Evolutionary conservation across 2,329 filamentous ascomycete genomes (phyloP), one percentile per base, ranked within the genome.

Genomic region (Hymenoscyphus repandus): DNA sequence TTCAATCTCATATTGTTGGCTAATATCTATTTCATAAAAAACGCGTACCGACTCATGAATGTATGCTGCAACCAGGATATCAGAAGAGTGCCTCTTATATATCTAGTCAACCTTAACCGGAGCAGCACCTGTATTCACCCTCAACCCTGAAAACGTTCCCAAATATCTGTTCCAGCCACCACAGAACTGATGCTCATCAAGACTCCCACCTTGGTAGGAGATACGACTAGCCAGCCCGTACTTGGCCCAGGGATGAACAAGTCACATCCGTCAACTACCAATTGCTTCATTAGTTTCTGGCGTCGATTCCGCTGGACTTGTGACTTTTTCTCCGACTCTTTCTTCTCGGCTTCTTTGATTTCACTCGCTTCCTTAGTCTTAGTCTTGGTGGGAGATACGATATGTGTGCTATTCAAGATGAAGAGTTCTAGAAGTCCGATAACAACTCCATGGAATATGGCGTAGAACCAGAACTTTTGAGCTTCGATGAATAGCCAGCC

Each of bases 401-500:
- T 3, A 31, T 42, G 30, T 13, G 37, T 13, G 27, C 18, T 13
- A 3, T 33, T 31, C 27, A 53, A 36, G 4, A n/a, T 31, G 9
- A 40, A 41, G 9, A 59, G 40, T 15, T 57, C 51, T 36, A 56
- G 44, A n/a, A 53, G 50, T 4, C 69, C 65, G 10, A 70, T 67
- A 53, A 79, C 57, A 31, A 72, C 30, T 1, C 71, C 69, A 20
- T 71, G 61, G 2, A 76, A 45, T 18, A 48, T 18, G 27, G 45
- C 33, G 36, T 82, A 78, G 56, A 88, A 78, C 86, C 86, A 90
- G 66, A 86, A 83, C 47, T 80, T 76, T 68, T 86, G 80, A 0
- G 78, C 79, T 67, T 89, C 82, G 18, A 76, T 54, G 41, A 79
- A 72, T 3, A 86, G 60, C 22, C 55, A 59, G n/a, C 60, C 58